These are phyloP conservation scores for Kurtzmaniella quercitrusa DNA, from an alignment of 1,139 yeast genomes.

Conservation along the genomic window DNA sequence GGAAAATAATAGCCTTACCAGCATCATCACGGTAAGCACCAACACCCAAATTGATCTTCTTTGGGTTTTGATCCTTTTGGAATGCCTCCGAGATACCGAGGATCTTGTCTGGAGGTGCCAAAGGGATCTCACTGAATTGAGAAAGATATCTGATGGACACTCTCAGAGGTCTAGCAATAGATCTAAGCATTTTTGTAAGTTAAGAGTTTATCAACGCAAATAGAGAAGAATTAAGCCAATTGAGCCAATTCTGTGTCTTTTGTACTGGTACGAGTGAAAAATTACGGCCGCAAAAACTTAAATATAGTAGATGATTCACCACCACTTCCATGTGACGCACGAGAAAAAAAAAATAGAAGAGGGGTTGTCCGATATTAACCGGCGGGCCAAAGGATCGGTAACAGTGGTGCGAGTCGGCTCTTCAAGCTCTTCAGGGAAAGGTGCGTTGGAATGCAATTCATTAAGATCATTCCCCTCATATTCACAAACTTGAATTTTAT, in stretches of 20 bases:
- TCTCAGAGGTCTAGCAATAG: slow-evolving; percentile 7
- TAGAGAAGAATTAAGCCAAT: too few relatives aligned
- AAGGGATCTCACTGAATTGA: slow-evolving; percentile 36
- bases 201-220: background rate
- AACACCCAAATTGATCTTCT: slow-evolving; percentile 47
- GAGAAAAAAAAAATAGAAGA: background rate
- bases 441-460: background rate
- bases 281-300: background rate
- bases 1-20: slow-evolving; percentile 48
- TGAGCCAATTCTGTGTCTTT: background rate
- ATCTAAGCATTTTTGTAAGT: slow-evolving; percentile 5
- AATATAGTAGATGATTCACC: background rate
- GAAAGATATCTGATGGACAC: slow-evolving; percentile 18
- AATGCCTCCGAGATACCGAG: slow-evolving; percentile 61
- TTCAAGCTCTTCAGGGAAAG: too few relatives aligned
- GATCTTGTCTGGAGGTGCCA: slow-evolving; percentile 73
- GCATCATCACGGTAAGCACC: slow-evolving; percentile 48
- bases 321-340: slow-evolving; percentile 2
- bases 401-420: background rate
- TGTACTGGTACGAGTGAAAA: slow-evolving; percentile 1
- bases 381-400: slow-evolving; percentile 4
- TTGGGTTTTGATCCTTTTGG: slow-evolving; percentile 35
- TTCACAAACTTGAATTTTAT: background rate
- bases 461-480: background rate
- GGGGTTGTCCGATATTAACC: slow-evolving; percentile 7